A percentile compares a stretch with the other conserved stretches of the same genome.
Evolutionary conservation across 2,329 filamentous ascomycete species (phyloP).

Genomic region (Polychaeton citri): DNA sequence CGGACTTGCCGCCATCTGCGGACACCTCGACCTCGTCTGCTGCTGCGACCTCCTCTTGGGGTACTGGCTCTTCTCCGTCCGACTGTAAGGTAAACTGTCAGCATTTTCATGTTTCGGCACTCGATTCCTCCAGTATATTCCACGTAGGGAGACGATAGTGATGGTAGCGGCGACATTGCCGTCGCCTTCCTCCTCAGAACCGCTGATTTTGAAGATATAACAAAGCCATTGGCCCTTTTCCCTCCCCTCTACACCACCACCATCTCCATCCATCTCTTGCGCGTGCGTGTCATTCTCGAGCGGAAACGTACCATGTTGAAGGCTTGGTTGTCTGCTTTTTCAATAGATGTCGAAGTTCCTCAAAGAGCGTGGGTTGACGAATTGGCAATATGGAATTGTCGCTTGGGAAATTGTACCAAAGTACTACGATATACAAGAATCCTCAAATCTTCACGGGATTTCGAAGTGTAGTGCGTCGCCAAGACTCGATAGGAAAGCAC

Average conservation of each 20-base stretch:
- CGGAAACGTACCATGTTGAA: constrained; percentile 12
- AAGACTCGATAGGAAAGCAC: too few relatives aligned
- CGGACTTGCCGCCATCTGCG: constrained; percentile 71
- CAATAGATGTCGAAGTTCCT: constrained; percentile 13
- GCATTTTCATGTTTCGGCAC: not conserved
- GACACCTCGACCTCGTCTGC: constrained; percentile 87
- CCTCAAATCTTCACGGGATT: too few relatives aligned
- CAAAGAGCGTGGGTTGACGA: constrained; percentile 13
- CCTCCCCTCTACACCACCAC: too few relatives aligned
- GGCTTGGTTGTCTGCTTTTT: constrained; percentile 12
- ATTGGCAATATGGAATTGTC: too few relatives aligned
- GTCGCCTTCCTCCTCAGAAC: too few relatives aligned
- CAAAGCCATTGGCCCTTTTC: too few relatives aligned
- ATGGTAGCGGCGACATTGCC: too few relatives aligned
- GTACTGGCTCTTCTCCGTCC: constrained; percentile 99
- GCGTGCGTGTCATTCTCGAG: not conserved
- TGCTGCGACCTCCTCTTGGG: constrained; percentile 49
- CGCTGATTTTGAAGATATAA: too few relatives aligned
- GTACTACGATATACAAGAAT: too few relatives aligned
- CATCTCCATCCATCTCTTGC: too few relatives aligned
- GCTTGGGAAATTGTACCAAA: too few relatives aligned
- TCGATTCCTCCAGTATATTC: not conserved
- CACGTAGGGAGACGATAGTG: not conserved
- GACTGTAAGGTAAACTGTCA: constrained; percentile 45
- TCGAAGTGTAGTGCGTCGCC: too few relatives aligned